These are phyloP conservation scores for Tolypocladium amazonense DNA, from an alignment of 2,329 filamentous ascomycete genomes.

Conservation along the genomic window DNA sequence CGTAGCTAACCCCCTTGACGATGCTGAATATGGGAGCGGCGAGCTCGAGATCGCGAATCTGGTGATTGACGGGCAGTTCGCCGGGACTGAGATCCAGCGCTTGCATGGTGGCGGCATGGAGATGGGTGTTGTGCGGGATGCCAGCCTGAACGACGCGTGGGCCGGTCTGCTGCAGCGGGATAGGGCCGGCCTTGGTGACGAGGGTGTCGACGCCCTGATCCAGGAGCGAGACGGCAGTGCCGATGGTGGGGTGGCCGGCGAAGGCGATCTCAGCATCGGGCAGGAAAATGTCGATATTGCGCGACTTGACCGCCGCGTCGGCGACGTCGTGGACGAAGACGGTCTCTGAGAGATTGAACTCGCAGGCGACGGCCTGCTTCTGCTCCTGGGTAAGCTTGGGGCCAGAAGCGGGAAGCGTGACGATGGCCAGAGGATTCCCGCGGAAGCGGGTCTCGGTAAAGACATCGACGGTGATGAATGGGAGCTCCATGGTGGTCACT, in stretches of 20 bases:
- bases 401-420: constrained; percentile 34
- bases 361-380: constrained; percentile 48
- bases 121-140: constrained; percentile 57
- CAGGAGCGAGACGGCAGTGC: constrained; percentile 39
- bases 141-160: constrained; percentile 43
- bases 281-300: constrained; percentile 50
- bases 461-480: constrained; percentile 46
- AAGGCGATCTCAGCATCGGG: constrained; percentile 44
- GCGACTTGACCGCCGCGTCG: constrained; percentile 16
- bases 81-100: constrained; percentile 14
- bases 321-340: constrained; percentile 46
- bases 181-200: constrained; percentile 46
- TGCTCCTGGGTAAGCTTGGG: constrained; percentile 34
- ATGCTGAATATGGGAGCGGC: constrained; percentile 46
- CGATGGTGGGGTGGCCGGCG: constrained; percentile 52
- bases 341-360: constrained; percentile 56
- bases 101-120: constrained; percentile 38
- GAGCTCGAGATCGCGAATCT: constrained; percentile 25
- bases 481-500: constrained; percentile 23
- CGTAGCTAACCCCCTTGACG: constrained; percentile 65
- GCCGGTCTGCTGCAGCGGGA: constrained; percentile 27
- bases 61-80: constrained; percentile 16
- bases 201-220: constrained; percentile 28
- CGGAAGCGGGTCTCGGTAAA: constrained; percentile 40
- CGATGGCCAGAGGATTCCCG: constrained; percentile 52